phyloP scores from a whole-genome alignment of 306 rosid species.

The Cyclanthera cordifolia region DNA sequence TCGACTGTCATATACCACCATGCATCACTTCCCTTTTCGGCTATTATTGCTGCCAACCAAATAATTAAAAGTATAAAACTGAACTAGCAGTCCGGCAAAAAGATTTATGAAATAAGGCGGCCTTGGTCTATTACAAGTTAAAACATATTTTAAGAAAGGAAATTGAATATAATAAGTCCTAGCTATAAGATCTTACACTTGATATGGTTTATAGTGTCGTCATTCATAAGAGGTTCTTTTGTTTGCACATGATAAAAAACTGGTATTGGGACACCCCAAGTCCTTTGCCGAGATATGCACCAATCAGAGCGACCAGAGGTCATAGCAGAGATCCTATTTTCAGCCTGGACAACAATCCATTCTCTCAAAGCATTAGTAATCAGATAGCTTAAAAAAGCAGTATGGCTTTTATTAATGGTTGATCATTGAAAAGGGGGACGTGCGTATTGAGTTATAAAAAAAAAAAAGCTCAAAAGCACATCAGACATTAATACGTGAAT shows the following conservation, averaged over 20 bases:
- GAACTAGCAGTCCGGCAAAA: background rate
- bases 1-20: constrained; percentile 98
- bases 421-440: too few species aligned
- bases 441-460: too few species aligned
- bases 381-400: background rate
- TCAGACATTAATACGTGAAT: background rate
- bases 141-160: background rate
- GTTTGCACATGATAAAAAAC: constrained; percentile 79
- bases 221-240: constrained; percentile 87
- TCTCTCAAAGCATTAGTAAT: constrained; percentile 5
- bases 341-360: constrained; percentile 41
- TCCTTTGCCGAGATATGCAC: constrained; percentile 98
- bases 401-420: background rate
- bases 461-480: background rate
- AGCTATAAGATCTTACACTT: constrained; percentile 40
- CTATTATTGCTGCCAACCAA: constrained; percentile 59
- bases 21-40: constrained; percentile 95
- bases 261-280: constrained; percentile 99
- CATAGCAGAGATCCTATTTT: constrained; percentile 92
- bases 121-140: background rate
- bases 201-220: constrained; percentile 71
- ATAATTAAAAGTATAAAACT: constrained; percentile 15
- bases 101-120: background rate
- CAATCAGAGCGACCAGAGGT: constrained; percentile 87
- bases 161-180: background rate